Conservation (phyloP, 73 alveolate genomes). For the Paramecium biaurelia region DNA sequence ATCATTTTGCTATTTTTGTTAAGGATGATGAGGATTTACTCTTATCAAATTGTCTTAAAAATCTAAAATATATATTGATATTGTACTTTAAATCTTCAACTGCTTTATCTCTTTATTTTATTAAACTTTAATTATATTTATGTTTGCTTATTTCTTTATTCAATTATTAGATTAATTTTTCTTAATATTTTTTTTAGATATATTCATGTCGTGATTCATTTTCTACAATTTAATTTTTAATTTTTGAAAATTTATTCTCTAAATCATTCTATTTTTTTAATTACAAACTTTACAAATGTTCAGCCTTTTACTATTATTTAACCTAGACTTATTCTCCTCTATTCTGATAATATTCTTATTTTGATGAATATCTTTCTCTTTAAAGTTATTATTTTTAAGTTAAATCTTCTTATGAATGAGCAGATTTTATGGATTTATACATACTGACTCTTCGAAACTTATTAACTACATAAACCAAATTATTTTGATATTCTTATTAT, state of each 20-base stretch:
- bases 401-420: background rate
- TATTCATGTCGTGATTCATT: background rate
- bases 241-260: background rate
- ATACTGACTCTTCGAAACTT: background rate
- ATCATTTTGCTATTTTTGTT: background rate
- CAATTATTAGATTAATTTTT: background rate
- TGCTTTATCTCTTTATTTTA: background rate
- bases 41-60: background rate
- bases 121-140: background rate
- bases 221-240: background rate
- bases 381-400: background rate
- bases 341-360: background rate
- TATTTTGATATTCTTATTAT: background rate
- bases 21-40: background rate
- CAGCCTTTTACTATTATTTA: background rate
- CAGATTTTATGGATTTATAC: background rate
- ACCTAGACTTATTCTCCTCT: background rate
- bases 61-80: background rate
- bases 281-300: background rate
- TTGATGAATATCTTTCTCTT: background rate
- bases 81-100: background rate
- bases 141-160: background rate
- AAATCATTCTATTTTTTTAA: background rate
- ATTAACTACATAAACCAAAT: conserved; percentile 8
- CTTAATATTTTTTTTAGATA: background rate